Evolutionary conservation across 805 yeast species (phyloP), one percentile per base, ranked within the genome.

Genomic region (Candida maltosa): DNA sequence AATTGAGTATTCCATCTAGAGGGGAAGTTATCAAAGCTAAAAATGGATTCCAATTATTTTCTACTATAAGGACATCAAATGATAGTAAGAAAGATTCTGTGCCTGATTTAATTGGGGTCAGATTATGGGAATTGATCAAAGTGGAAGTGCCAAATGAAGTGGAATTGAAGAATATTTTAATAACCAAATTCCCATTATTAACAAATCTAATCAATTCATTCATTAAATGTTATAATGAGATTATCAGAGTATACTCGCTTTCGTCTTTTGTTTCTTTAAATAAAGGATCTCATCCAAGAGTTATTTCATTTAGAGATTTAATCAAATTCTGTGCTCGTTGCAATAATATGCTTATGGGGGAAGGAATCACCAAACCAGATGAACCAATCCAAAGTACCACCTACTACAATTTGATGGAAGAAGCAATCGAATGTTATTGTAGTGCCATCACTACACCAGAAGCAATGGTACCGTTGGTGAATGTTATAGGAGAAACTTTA

Each of bases 361-460:
- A 73, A 32, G 78, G 78, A 2, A 60, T 81, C 8, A 53, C 57
- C 1, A 54, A 72, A 2, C 47, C 76, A 0, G 66, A 70, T 39
- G 79, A 76, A 39, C 56, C 82, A 18, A 62, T 88, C 23, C 78
- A 80, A 36, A 69, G 83, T 3, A 70, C 76, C 4, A 53, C 81
- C 1, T 80, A 77, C 51, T 96, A 91, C 47, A 68, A 73, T 41
- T 76, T 91, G n/a, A 87, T 89, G 56, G 80, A 87, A 27, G 98
- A 91, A 54, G 94, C 96, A 0, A 79, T 87, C 19, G 95, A 89
- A 53, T 87, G 96, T 55, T 91, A 88, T 58, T 87, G 95, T 0
- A 80, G 94, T 44, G 87, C 93, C 2, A 64, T 88, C 14, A 76
- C 83, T 17, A 86, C 81, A 40, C 49, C 55, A n/a, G 68, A 62